Percentiles rank a stretch among this genome's conserved stretches.
These are phyloP conservation scores for Globisporangium takayamanum DNA, from an alignment of 352 stramenopile species.

Conservation along the genomic window DNA sequence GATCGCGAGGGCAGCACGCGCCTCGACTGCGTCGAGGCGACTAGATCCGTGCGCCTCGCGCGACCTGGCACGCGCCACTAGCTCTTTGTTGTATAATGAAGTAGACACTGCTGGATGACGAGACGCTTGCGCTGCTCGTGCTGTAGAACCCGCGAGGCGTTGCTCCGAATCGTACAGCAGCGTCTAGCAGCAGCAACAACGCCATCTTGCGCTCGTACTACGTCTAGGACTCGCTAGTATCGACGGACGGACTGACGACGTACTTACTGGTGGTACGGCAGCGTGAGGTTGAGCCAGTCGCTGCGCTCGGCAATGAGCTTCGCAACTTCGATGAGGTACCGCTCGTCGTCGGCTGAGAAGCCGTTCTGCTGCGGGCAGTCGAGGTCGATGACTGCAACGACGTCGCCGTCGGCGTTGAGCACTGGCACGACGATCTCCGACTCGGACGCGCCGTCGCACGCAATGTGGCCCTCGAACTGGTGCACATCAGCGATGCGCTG, in stretches of 20 bases:
- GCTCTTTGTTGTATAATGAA: slow-evolving; percentile 16
- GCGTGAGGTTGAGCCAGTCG: slow-evolving; percentile 57
- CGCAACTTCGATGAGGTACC: slow-evolving; percentile 53
- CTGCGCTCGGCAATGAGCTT: slow-evolving; percentile 46
- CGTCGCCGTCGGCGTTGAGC: slow-evolving; percentile 48
- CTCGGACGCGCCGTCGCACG: slow-evolving; percentile 69
- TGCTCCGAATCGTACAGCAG: too few relatives aligned
- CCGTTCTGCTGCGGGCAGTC: slow-evolving; percentile 66
- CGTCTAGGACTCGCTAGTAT: background rate
- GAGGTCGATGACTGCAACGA: slow-evolving; percentile 73
- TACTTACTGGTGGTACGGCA: slow-evolving; percentile 42
- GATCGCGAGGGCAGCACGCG: too few relatives aligned
- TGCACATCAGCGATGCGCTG: slow-evolving; percentile 76
- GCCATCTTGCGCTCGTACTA: too few relatives aligned
- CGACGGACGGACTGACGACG: background rate
- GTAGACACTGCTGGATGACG: slow-evolving; percentile 6
- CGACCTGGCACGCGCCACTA: background rate
- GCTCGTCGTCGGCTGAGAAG: slow-evolving; percentile 67
- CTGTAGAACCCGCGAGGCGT: too few relatives aligned
- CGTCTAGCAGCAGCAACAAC: too few relatives aligned
- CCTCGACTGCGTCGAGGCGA: too few relatives aligned
- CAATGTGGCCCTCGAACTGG: slow-evolving; percentile 75
- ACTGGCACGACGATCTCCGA: slow-evolving; percentile 81
- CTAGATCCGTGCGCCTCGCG: too few relatives aligned
- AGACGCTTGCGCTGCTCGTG: too few relatives aligned